Evolutionary conservation across 208 protist species (phyloP).

Genomic region (Phytomonas sp.): DNA sequence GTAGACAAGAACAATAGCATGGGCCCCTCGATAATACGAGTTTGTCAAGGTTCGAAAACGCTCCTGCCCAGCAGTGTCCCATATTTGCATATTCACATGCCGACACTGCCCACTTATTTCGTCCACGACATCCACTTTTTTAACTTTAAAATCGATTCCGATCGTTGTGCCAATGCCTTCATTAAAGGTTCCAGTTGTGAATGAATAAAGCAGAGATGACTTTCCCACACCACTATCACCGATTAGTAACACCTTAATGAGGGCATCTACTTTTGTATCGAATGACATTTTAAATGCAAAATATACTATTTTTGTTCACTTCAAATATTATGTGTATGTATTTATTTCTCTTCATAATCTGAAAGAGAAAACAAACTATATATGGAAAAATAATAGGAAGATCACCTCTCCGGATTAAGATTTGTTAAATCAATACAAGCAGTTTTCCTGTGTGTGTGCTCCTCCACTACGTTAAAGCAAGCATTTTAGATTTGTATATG

Average conservation of each 20-base stretch:
- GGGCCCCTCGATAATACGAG: slow-evolving; percentile 79
- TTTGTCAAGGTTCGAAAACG: slow-evolving; percentile 77
- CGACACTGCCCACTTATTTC: slow-evolving; percentile 27
- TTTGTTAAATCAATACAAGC: not conserved
- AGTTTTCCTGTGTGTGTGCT: not conserved
- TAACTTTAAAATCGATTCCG: slow-evolving; percentile 86
- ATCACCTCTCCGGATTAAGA: not conserved
- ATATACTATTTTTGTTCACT: not conserved
- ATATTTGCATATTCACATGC: slow-evolving; percentile 78
- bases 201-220: slow-evolving; percentile 71
- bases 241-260: slow-evolving; percentile 76
- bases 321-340: not conserved
- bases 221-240: slow-evolving; percentile 82
- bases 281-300: slow-evolving; percentile 12
- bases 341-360: not conserved
- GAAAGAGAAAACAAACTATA: not conserved
- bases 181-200: slow-evolving; percentile 59
- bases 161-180: slow-evolving; percentile 62
- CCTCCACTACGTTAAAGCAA: not conserved
- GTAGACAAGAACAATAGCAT: slow-evolving; percentile 84
- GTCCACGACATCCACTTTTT: slow-evolving; percentile 64
- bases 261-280: slow-evolving; percentile 26
- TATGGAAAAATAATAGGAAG: not conserved
- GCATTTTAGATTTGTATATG: not conserved
- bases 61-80: slow-evolving; percentile 86